Conservation (phyloP, 495 filamentous ascomycete genomes). For the Amniculicola lignicola region DNA sequence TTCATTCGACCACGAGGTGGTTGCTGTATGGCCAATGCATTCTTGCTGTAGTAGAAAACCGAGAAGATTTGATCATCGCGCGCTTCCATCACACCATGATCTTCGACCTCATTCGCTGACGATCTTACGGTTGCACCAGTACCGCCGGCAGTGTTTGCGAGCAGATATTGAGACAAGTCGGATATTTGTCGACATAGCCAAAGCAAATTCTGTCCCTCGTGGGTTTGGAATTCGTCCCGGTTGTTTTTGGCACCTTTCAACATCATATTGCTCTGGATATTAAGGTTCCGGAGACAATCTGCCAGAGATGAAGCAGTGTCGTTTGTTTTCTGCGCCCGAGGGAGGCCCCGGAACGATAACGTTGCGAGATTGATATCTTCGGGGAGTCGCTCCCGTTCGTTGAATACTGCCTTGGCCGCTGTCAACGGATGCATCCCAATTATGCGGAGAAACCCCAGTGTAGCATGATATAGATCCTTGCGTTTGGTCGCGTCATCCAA, state of each 20-base stretch:
- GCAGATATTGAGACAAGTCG: conserved; percentile 24
- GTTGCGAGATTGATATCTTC: conserved; percentile 27
- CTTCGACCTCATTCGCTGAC: neutral
- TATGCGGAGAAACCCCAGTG: conserved; percentile 32
- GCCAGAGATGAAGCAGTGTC: conserved; percentile 24
- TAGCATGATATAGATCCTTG: conserved; percentile 30
- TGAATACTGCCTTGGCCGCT: conserved; percentile 13
- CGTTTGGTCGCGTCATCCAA: conserved; percentile 39
- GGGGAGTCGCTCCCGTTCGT: conserved; percentile 25
- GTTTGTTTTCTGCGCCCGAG: neutral
- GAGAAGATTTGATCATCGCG: conserved; percentile 3
- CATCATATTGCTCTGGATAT: conserved; percentile 37
- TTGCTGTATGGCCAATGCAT: conserved; percentile 7
- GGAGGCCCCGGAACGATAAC: conserved; percentile 17
- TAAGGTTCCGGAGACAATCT: conserved; percentile 33
- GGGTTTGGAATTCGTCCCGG: conserved; percentile 22
- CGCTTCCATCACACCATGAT: conserved; percentile 5
- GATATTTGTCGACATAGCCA: conserved; percentile 26
- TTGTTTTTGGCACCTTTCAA: conserved; percentile 19
- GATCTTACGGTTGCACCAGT: neutral
- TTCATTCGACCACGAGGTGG: conserved; percentile 46
- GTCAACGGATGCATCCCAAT: conserved; percentile 20
- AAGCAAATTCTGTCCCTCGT: conserved; percentile 31
- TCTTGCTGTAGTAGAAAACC: neutral
- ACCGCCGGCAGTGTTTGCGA: conserved; percentile 9